Evolutionary conservation across 495 filamentous ascomycete species (phyloP), one percentile per base, ranked within the genome.

Genomic region (Eremomyces bilateralis): DNA sequence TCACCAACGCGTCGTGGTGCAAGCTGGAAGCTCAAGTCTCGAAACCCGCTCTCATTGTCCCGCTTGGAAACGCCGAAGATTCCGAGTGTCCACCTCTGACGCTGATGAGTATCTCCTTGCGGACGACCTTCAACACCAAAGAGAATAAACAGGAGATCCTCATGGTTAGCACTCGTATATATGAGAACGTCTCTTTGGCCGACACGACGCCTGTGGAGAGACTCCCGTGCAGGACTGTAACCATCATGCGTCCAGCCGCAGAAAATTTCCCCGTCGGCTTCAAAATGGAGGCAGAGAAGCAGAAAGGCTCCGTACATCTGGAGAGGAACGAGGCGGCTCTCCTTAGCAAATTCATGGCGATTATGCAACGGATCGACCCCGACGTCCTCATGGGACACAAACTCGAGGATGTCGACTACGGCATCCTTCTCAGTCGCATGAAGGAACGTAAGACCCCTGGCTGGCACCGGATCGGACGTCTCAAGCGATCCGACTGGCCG

Each of bases 111-210:
- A 57, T 97, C 42, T 73, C 83, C 4, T 62, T 97, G 54, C 69
- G 88, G 31, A 94, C 84, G 1, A 65, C 68, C 18, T 72, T 92
- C 51, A 94, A 94, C 47, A 65, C 70, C 25, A 93, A 85, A 48
- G 81, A 80, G 38, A 97, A 95, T 54, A 95, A 85, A 56, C 83
- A 93, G 44, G 88, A 97, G 53, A 88, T 97, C 34, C 58, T 97
- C 13, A 63, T 84, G 32, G 76, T 81, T 22, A 92, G 79, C 57
- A 80, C 82, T 27, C 68, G 90, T 45, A 71, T 95, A 15, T 97
- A 97, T 42, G 76, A 90, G 40, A 80, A 92, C 47, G 64, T 97
- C 17, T 78, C 74, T 21, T 62, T 95, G 21, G 76, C 66, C 16
- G 83, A 97, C 47, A 88, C 83, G 0, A 90, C 81, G 0, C 68